These are phyloP conservation scores for Hypomyces perniciosus DNA, from an alignment of 2,329 filamentous ascomycete species.

Conservation along the genomic window DNA sequence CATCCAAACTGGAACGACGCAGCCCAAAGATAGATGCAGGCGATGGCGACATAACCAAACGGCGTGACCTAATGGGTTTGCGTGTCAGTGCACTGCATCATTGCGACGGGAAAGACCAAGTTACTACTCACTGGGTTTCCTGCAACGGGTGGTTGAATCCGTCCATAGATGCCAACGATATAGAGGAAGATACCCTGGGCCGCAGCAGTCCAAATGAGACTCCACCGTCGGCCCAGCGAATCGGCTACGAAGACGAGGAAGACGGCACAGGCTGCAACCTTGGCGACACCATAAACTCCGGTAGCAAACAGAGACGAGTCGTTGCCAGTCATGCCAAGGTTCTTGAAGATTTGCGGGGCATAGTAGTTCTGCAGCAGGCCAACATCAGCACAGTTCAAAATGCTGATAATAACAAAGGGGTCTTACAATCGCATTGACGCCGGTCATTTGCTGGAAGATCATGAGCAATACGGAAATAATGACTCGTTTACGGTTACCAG, in stretches of 20 bases:
- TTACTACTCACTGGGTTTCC: slow-evolving; percentile 36
- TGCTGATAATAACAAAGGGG: background rate
- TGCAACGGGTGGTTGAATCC: slow-evolving; percentile 50
- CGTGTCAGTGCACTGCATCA: background rate
- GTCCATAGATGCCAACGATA: slow-evolving; percentile 66
- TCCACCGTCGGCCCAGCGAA: slow-evolving; percentile 57
- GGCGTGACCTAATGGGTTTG: slow-evolving; percentile 41
- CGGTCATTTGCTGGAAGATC: slow-evolving; percentile 70
- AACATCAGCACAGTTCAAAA: background rate
- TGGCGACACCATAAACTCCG: slow-evolving; percentile 67
- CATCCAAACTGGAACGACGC: slow-evolving; percentile 64
- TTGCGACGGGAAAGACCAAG: background rate
- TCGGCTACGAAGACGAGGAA: slow-evolving; percentile 66
- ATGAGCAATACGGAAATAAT: slow-evolving; percentile 55
- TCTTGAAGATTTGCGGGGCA: slow-evolving; percentile 61
- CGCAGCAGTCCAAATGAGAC: slow-evolving; percentile 58
- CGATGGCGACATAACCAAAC: slow-evolving; percentile 64
- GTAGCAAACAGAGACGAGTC: slow-evolving; percentile 62
- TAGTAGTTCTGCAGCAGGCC: slow-evolving; percentile 52
- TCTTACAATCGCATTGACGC: slow-evolving; percentile 42
- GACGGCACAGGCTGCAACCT: slow-evolving; percentile 55
- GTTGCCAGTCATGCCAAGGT: slow-evolving; percentile 54
- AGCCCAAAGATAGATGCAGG: slow-evolving; percentile 68
- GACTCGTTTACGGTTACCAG: slow-evolving; percentile 57
- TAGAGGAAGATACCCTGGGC: slow-evolving; percentile 59